Base-by-base conservation (phyloP, 2,329 filamentous ascomycete species). In the Amylocarpus encephaloides region DNA sequence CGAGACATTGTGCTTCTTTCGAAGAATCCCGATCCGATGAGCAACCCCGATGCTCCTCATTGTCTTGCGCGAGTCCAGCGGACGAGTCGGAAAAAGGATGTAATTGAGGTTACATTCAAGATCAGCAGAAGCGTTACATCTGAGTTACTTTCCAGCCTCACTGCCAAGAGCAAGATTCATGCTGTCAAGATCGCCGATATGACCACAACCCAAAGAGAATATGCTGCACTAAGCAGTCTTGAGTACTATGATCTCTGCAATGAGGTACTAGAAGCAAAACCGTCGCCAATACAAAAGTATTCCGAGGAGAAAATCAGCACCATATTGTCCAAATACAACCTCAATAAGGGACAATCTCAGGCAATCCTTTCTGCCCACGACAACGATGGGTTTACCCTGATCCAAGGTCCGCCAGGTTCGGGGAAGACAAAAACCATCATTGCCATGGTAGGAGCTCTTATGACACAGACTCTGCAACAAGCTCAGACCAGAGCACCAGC, bases 351-450 rank as follows among this genome's bases (percentile, higher is more conserved):
- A 5, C 93, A 98, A 66, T 89, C 92, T 3, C 87, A 88, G 67
- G 93, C 93, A 6, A 88, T 98, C 54, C 80, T 93, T 56, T 94
- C 92, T 47, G 92, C 91, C 11, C 80, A 91, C 50, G 91, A 95
- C 62, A 98, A 98, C 60, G 93, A 97, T 68, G 94, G 89, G 0
- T 98, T 98, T 64, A 97, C 93, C 2, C 74, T 98, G 53, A 90
- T 98, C 60, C 93, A 98, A 71, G 93, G 86, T 49, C 93, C 93
- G 45, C 93, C 93, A 1, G 93, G 93, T 67, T 96, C 93, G 3
- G 93, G 92, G 64, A 98, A 98, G 72, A 98, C 93, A 0, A 98
- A 98, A 68, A 98, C 93, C 0, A 98, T 98, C 53, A 81, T 95
- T 49, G 93, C 92, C 30, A 94, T 98, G 75, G 91, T 97, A 19